phyloP scores from a whole-genome alignment of 2,329 filamentous ascomycete genomes.

The Hymenotorrendiella dingleyae region DNA sequence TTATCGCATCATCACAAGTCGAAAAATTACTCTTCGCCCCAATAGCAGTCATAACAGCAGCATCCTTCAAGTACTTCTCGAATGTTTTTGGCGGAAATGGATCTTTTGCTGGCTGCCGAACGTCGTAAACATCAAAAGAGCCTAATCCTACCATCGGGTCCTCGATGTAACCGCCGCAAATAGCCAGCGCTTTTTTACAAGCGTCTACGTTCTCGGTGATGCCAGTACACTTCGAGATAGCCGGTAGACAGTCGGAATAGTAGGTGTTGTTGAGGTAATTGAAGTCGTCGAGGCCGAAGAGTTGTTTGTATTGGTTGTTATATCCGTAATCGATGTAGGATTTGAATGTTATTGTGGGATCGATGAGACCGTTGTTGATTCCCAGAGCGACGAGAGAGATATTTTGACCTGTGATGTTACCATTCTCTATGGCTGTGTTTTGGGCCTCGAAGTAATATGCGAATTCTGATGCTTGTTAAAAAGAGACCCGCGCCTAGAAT shows the following conservation, averaged over 20 bases:
- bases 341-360: conserved; percentile 50
- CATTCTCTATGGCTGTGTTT: conserved; percentile 44
- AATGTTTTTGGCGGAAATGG: conserved; percentile 35
- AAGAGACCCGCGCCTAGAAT: too few species aligned
- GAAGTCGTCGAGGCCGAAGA: conserved; percentile 34
- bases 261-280: conserved; percentile 31
- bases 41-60: conserved; percentile 35
- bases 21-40: conserved; percentile 36
- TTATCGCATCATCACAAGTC: conserved; percentile 34
- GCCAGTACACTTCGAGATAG: conserved; percentile 33
- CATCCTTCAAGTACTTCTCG: conserved; percentile 32
- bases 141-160: conserved; percentile 24
- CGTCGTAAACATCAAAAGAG: conserved; percentile 28
- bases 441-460: conserved; percentile 50
- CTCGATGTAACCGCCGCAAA: conserved; percentile 38
- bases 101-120: conserved; percentile 24
- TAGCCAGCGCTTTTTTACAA: conserved; percentile 64
- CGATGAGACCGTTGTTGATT: conserved; percentile 37
- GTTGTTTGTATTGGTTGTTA: conserved; percentile 34
- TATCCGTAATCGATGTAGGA: conserved; percentile 25
- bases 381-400: conserved; percentile 32
- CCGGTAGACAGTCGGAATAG: conserved; percentile 33
- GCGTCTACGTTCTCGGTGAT: conserved; percentile 65
- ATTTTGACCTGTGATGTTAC: conserved; percentile 31
- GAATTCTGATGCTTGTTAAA: too few species aligned